Evolutionary conservation across 352 stramenopile species (phyloP), one percentile per base, ranked within the genome.

Genomic region (Globisporangium splendens): DNA sequence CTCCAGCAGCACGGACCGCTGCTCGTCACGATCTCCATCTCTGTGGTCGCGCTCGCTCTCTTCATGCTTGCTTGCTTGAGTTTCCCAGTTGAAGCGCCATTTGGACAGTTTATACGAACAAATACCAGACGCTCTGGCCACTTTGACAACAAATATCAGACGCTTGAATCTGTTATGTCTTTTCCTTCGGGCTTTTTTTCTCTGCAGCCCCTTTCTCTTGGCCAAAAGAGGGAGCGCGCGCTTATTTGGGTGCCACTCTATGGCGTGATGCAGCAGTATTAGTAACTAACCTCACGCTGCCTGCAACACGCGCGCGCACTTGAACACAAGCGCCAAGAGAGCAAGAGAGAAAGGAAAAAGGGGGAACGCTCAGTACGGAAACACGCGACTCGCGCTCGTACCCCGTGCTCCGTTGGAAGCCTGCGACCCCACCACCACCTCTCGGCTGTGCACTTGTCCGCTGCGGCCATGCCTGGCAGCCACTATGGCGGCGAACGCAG

Each of bases 391-490:
- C 28, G 28, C 28, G 28, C 28, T 35, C 24, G n/a, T n/a, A n/a
- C 24, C 7, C 28, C 28, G 28, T 35, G 28, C 28, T 35, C 28
- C 28, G 28, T 8, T 35, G 28, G 3, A 35, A 35, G 28, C 3
- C 28, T 35, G 28, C 28, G 28, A 35, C 28, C 3, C 28, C 28
- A 35, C 28, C 28, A 35, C 28, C 28, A 35, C 28, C 28, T 31
- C 2, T 31, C 24, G 24, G 24, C 28, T 8, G 28, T 35, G 28
- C 28, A 11, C 28, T 8, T 35, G 28, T 35, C 28, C 28, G 28
- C 28, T 35, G 28, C 28, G 5, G 28, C 12, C 44, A 64, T 64
- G 58, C 58, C 58, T 3, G 58, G 58, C 31, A 64, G 58, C 43
- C 58, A 63, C 20, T 28, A 31, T 8, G 28, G 46, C 3, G 58